Base-by-base conservation (phyloP, 2,329 filamentous ascomycete genomes). In the Claviceps sp. region DNA sequence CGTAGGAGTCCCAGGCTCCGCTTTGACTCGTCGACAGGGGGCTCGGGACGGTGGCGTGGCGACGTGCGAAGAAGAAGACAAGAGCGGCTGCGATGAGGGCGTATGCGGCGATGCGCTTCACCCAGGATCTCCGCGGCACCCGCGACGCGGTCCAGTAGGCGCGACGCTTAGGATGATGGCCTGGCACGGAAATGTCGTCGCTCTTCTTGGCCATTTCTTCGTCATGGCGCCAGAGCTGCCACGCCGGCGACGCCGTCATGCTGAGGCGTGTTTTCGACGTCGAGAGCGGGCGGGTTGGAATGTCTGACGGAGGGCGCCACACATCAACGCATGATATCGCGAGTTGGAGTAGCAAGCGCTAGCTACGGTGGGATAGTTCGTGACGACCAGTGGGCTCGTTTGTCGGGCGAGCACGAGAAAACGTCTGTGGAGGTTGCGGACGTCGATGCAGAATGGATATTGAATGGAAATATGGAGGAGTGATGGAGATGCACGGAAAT, bases 201-300 rank as follows among this genome's bases (percentile, higher is more conserved):
- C 81, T 72, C 65, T 80, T 81, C 65, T 82, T 82, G 50, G 73
- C 74, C 63, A 78, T 67, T 58, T 78, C 76, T 58, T 78, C 76
- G 57, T 80, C 73, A 60, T 68, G 72, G 54, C 72, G 62, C 64
- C 75, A 77, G 51, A 75, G 63, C 54, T 69, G 64, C 55, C 55
- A 54, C 34, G 22, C n/a, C 38, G 47, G 48, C 30, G 49, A 48
- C 34, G 37, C 16, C 41, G 52, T 17, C 55, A 56, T 56, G 19
- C n/a, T 50, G 30, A 26, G 19, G 22, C 6, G 22, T 13, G 2
- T 14, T 19, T 16, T 14, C 4, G 41, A 22, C 13, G 30, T 37
- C 17, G 8, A 24, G 51, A 22, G 8, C 26, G 4, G 11, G 26
- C 26, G 26, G 26, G 8, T 30, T 3, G 26, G 3, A 30, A 30